A percentile compares a stretch with the other conserved stretches of the same genome.
Evolutionary conservation across 2,329 filamentous ascomycete species (phyloP).

Genomic region (Epichloe hybrida): DNA sequence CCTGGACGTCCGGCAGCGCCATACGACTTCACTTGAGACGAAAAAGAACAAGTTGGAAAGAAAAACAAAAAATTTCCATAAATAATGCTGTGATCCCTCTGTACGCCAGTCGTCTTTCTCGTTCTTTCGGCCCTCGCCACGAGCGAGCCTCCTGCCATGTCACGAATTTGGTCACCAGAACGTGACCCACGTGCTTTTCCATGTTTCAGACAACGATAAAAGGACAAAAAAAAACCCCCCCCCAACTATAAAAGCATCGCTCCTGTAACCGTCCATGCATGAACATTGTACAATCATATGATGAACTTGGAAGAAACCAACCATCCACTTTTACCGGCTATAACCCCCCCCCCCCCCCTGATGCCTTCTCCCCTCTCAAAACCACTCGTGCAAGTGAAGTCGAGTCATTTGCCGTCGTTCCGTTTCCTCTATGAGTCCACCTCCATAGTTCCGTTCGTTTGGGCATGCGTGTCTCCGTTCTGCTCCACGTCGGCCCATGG

Average conservation of each 20-base stretch:
- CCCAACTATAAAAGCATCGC: neutral
- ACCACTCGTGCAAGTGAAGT: too few species aligned
- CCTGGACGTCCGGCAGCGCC: too few species aligned
- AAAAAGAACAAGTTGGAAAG: neutral
- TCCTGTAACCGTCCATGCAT: neutral
- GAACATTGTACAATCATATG: neutral
- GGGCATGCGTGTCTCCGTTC: conserved; percentile 19
- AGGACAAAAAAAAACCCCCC: neutral
- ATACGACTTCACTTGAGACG: neutral
- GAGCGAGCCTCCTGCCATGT: neutral
- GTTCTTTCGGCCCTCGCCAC: too few species aligned
- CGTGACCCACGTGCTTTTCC: neutral
- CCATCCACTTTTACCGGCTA: too few species aligned
- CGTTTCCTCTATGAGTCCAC: conserved; percentile 15
- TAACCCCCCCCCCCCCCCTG: too few species aligned
- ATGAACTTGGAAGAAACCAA: too few species aligned
- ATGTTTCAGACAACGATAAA: neutral
- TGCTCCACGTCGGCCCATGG: conserved; percentile 18
- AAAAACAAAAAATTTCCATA: neutral
- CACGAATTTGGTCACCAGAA: neutral
- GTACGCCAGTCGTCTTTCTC: too few species aligned
- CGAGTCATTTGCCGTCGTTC: neutral
- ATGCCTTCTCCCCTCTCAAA: too few species aligned
- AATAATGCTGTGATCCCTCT: too few species aligned
- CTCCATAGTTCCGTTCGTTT: conserved; percentile 29